A percentile compares a stretch with the other conserved stretches of the same genome.
Evolutionary conservation across 1,284 basidiomycete genomes (phyloP).

Genomic region (Microbotryum saponariae): DNA sequence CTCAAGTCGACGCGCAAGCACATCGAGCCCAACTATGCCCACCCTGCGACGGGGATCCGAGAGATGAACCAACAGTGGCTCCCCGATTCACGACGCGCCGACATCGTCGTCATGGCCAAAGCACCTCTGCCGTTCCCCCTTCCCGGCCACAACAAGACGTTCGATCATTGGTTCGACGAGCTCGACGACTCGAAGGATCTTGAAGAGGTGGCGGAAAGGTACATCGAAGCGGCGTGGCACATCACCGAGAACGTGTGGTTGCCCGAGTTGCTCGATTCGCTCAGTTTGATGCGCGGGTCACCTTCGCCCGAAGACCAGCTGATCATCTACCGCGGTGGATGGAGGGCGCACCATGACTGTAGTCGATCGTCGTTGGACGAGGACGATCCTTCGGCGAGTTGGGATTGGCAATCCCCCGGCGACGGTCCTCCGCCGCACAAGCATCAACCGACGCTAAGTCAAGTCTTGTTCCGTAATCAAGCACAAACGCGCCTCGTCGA

Average conservation of each 20-base stretch:
- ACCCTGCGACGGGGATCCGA: constrained; percentile 33
- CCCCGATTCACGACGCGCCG: constrained; percentile 32
- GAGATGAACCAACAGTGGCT: constrained; percentile 37
- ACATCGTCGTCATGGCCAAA: constrained; percentile 36
- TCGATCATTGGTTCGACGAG: constrained; percentile 6
- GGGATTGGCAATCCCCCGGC: constrained; percentile 22
- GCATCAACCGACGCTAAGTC: constrained; percentile 15
- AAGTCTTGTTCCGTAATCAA: constrained; percentile 12
- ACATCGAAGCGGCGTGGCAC: constrained; percentile 17
- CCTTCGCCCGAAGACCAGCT: constrained; percentile 28
- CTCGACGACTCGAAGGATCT: background rate
- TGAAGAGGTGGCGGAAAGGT: constrained; percentile 9
- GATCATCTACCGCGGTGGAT: constrained; percentile 36
- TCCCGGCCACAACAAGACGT: constrained; percentile 11
- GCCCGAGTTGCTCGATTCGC: constrained; percentile 34
- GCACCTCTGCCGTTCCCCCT: constrained; percentile 33
- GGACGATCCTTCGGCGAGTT: background rate
- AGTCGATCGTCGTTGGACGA: background rate
- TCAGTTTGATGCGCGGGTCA: constrained; percentile 22
- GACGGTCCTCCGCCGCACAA: constrained; percentile 30
- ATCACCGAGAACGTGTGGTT: constrained; percentile 29
- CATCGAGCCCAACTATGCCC: constrained; percentile 21
- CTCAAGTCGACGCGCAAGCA: constrained; percentile 21
- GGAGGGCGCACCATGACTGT: constrained; percentile 35
- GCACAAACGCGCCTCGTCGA: constrained; percentile 1